Evolutionary conservation across 352 stramenopile species (phyloP).

Genomic region (Pythium apleroticum): DNA sequence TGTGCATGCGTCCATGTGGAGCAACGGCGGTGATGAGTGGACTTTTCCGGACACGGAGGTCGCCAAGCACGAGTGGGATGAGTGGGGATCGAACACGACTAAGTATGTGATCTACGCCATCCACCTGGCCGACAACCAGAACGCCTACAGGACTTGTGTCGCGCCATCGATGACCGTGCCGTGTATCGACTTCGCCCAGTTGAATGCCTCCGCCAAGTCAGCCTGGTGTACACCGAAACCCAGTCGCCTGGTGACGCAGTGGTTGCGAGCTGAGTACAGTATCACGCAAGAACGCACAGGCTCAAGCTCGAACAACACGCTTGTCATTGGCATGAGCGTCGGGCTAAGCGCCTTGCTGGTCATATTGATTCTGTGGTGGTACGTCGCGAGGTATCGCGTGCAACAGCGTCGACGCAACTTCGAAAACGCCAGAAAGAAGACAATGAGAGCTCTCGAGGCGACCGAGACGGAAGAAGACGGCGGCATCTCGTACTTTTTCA

Average conservation of each 20-base stretch:
- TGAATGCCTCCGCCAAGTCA: slow-evolving; percentile 8
- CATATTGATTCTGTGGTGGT: slow-evolving; percentile 15
- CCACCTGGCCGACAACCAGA: slow-evolving; percentile 36
- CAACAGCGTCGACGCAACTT: not conserved
- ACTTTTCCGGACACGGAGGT: slow-evolving; percentile 35
- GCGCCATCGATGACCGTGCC: slow-evolving; percentile 46
- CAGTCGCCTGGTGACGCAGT: slow-evolving; percentile 38
- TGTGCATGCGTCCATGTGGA: slow-evolving; percentile 48
- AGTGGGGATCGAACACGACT: slow-evolving; percentile 7
- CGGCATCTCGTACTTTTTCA: slow-evolving; percentile 26
- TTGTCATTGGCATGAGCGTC: slow-evolving; percentile 18
- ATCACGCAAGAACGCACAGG: not conserved
- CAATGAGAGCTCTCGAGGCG: not conserved
- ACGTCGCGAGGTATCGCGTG: not conserved
- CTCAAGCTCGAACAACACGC: not conserved
- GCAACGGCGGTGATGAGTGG: slow-evolving; percentile 37
- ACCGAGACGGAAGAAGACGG: slow-evolving; percentile 18
- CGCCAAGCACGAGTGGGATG: slow-evolving; percentile 35
- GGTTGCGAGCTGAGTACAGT: slow-evolving; percentile 33
- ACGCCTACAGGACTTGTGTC: slow-evolving; percentile 44
- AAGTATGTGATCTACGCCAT: slow-evolving; percentile 38
- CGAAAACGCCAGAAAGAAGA: slow-evolving; percentile 2
- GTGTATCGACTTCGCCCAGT: slow-evolving; percentile 31
- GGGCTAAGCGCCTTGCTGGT: slow-evolving; percentile 4
- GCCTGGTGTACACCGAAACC: slow-evolving; percentile 33